Evolutionary conservation across 768 basidiomycete genomes (phyloP).

Genomic region (Dictyophora rubrovolvata): DNA sequence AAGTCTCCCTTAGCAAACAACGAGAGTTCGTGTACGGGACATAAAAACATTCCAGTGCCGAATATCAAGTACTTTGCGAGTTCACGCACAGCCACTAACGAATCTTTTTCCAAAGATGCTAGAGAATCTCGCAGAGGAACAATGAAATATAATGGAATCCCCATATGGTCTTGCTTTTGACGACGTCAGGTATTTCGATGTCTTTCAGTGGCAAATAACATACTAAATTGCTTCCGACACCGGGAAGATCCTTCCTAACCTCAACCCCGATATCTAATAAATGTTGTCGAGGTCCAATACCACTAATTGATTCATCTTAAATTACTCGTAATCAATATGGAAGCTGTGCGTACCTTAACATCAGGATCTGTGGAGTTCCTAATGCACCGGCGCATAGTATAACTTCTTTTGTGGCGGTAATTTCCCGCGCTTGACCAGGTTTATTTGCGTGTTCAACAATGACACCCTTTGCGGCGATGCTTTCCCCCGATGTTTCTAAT

Average conservation of each 20-base stretch:
- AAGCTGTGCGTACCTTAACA: slow-evolving; percentile 20
- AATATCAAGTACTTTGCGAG: slow-evolving; percentile 24
- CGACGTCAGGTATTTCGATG: neutral
- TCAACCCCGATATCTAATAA: slow-evolving; percentile 21
- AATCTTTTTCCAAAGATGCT: slow-evolving; percentile 17
- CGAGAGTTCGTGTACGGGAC: slow-evolving; percentile 22
- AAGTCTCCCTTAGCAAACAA: slow-evolving; percentile 22
- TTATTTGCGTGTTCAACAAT: neutral
- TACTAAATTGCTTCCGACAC: slow-evolving; percentile 23
- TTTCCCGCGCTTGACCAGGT: too few relatives aligned
- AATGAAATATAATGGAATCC: slow-evolving; percentile 24
- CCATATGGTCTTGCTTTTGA: slow-evolving; percentile 30
- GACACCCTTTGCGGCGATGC: neutral
- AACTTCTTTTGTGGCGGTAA: slow-evolving; percentile 14
- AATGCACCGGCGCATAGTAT: slow-evolving; percentile 32
- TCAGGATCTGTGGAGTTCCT: slow-evolving; percentile 31
- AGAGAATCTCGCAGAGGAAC: slow-evolving; percentile 25
- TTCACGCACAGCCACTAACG: slow-evolving; percentile 21
- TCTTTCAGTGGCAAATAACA: neutral
- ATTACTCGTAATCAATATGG: neutral
- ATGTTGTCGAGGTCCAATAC: slow-evolving; percentile 33
- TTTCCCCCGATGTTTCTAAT: neutral
- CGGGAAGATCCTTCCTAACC: slow-evolving; percentile 23
- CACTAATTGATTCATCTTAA: slow-evolving; percentile 18
- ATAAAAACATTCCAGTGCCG: slow-evolving; percentile 25